A percentile compares a stretch with the other conserved stretches of the same genome.
phyloP scores from a whole-genome alignment of 257 asterid genomes.

The Capsicum chinense region DNA sequence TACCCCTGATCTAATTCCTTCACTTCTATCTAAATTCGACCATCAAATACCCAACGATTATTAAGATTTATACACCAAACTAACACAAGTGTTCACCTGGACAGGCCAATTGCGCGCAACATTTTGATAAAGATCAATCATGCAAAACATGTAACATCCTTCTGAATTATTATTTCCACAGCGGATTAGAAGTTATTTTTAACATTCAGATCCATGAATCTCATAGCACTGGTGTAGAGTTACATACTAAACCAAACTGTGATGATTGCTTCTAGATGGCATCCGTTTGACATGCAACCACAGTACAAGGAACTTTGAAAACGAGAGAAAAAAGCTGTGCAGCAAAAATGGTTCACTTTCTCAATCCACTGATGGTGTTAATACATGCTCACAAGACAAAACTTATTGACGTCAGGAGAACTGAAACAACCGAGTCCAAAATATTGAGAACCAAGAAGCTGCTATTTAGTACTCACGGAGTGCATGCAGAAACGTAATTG shows the following conservation, averaged over 20 bases:
- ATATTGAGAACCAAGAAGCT: slow-evolving; percentile 2
- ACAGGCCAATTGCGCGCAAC: not conserved
- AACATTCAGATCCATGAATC: not conserved
- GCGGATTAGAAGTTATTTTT: not conserved
- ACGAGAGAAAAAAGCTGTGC: not conserved
- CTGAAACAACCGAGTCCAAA: not conserved
- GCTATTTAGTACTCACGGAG: not conserved
- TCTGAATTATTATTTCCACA: not conserved
- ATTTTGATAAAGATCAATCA: not conserved
- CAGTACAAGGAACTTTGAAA: not conserved
- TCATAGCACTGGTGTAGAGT: slow-evolving; percentile 16
- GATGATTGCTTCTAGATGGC: not conserved
- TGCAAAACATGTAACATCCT: not conserved
- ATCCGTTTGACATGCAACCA: not conserved
- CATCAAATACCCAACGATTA: not conserved
- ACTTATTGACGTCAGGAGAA: not conserved
- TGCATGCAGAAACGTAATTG: not conserved
- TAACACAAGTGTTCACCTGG: not conserved
- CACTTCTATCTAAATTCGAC: not conserved
- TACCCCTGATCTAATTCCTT: not conserved
- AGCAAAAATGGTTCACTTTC: not conserved
- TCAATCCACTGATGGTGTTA: slow-evolving; percentile 20
- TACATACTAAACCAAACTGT: not conserved
- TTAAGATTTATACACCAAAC: not conserved
- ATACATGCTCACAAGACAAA: not conserved